These are phyloP conservation scores for Boletales sp. DNA, from an alignment of 768 basidiomycete genomes.

Conservation along the genomic window DNA sequence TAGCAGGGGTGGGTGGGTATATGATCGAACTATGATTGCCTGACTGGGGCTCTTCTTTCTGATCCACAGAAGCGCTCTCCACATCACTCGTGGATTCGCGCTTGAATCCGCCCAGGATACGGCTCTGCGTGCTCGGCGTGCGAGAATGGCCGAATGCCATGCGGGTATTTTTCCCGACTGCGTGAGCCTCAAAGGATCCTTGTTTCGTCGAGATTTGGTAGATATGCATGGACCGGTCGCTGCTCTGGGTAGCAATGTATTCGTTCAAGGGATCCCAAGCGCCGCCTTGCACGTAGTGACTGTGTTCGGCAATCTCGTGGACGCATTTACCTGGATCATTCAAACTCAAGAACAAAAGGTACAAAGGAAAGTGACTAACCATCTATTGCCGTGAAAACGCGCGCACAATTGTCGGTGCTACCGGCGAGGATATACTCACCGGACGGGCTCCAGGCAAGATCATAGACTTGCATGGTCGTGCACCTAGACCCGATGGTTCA, in stretches of 20 bases:
- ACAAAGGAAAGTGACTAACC: slow-evolving; percentile 41
- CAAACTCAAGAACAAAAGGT: not conserved
- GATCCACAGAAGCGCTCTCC: slow-evolving; percentile 61
- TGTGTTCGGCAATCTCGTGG: slow-evolving; percentile 89
- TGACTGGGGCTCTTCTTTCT: slow-evolving; percentile 39
- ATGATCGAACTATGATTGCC: slow-evolving; percentile 29
- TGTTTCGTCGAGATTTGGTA: slow-evolving; percentile 78
- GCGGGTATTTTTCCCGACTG: slow-evolving; percentile 83
- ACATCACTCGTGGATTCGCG: slow-evolving; percentile 79
- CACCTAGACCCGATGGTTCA: slow-evolving; percentile 48
- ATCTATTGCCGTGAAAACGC: slow-evolving; percentile 73
- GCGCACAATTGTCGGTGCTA: slow-evolving; percentile 92
- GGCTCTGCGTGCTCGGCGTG: slow-evolving; percentile 61
- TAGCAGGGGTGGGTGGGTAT: slow-evolving; percentile 58
- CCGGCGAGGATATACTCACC: slow-evolving; percentile 95
- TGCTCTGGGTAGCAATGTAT: slow-evolving; percentile 96
- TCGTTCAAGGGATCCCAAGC: slow-evolving; percentile 98
- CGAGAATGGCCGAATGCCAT: slow-evolving; percentile 66
- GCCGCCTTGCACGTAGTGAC: slow-evolving; percentile 96
- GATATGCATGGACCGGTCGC: slow-evolving; percentile 94
- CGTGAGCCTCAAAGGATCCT: slow-evolving; percentile 84
- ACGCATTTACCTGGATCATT: slow-evolving; percentile 69
- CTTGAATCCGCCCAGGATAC: slow-evolving; percentile 54
- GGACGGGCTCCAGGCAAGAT: slow-evolving; percentile 95
- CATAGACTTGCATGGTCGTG: slow-evolving; percentile 95